These are phyloP conservation scores for Forsythia suspensa DNA, from an alignment of 257 asterid genomes.

Conservation along the genomic window DNA sequence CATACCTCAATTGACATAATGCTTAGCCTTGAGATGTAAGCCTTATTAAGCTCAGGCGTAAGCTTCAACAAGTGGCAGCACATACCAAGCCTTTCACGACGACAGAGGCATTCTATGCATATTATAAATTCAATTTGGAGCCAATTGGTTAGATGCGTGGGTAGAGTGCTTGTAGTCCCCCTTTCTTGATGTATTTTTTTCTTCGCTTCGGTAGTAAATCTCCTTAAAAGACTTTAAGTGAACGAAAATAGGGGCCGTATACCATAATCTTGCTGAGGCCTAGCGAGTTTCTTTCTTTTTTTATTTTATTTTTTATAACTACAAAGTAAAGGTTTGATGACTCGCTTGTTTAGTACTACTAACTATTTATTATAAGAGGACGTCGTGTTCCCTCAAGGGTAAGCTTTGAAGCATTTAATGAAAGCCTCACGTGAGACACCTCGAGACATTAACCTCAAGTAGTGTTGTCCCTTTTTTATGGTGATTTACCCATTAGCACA, in stretches of 20 bases:
- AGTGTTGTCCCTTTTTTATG: no score
- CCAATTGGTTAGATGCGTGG: background rate
- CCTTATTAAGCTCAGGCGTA: background rate
- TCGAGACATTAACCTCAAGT: background rate
- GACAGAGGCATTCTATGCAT: background rate
- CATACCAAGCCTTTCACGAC: background rate
- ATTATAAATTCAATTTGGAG: background rate
- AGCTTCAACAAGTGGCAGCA: background rate
- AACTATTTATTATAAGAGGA: background rate
- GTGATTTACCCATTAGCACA: background rate
- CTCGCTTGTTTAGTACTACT: background rate
- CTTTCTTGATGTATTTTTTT: background rate
- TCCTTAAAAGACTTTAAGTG: background rate
- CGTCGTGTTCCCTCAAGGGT: background rate
- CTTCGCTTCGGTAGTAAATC: background rate
- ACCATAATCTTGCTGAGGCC: background rate
- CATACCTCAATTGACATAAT: background rate
- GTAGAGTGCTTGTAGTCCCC: background rate
- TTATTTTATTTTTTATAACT: no score
- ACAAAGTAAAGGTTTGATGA: background rate
- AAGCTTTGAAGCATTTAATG: background rate
- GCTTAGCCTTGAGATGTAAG: background rate
- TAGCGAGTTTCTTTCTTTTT: no score
- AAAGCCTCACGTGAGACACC: background rate
- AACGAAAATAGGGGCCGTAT: background rate